Base-by-base conservation (phyloP, 129 eudicot genomes). In the Arctium minus region DNA sequence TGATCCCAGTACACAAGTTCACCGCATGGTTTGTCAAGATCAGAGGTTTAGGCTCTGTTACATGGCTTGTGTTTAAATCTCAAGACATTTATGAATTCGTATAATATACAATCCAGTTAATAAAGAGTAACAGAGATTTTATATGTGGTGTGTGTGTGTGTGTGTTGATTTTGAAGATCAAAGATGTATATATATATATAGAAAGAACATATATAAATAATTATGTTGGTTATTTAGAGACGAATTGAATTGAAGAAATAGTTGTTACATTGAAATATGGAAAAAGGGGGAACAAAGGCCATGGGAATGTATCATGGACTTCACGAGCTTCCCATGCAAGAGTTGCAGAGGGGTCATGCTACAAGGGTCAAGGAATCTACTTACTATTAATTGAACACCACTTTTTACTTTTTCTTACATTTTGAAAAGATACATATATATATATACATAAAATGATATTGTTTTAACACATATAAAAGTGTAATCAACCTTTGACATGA, bases 321-420 rank as follows among this genome's bases (percentile, higher is more conserved):
- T 83, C 86, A 83, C 86, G 82, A 83, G 86, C 79, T 77, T 83
- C 86, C 86, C 86, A 83, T 83, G 86, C 82, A 83, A 70, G 48
- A 71, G 5, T 50, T 38, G 78, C 86, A 83, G 86, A 53, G 44
- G 76, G 73, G 75, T 73, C 79, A 38, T 46, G 44, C 46, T 38
- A 50, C 78, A 77, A 30, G 36, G 36, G 36, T 33, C 36, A 33
- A 33, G 42, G 81, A 82, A 75, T 75, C 74, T 64, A 64, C 68
- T 60, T 64, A 64, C 68, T 60, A 60, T 17, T 60, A 60, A 60
- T 60, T 60, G 9, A n/a, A 60, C 8, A 18, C 30, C 27, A 60
- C 68, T n/a, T 60, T 56, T 17, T 56, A 56, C 67, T 56, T 56
- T 56, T 60, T 60, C 8, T n/a, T 17, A n/a, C 68, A 70, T 31